These are phyloP conservation scores for Suhomyces taliae DNA, from an alignment of 1,139 yeast genomes.

Conservation along the genomic window DNA sequence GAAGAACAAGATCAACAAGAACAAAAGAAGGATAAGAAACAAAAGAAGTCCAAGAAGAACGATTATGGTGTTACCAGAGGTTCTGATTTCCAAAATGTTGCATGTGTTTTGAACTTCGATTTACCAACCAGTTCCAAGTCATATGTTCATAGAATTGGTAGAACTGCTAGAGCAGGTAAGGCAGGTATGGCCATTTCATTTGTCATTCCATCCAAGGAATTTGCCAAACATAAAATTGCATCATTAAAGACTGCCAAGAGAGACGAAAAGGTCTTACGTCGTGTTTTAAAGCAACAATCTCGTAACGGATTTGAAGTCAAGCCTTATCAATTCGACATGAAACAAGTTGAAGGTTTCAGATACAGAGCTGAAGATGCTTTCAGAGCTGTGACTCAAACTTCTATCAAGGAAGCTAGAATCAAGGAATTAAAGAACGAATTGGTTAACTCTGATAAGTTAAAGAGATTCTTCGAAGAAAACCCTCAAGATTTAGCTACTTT, in stretches of 20 bases:
- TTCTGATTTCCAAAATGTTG: constrained; percentile 93
- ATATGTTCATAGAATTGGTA: constrained; percentile 91
- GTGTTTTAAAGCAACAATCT: constrained; percentile 76
- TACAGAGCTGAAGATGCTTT: constrained; percentile 97
- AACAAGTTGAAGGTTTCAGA: constrained; percentile 92
- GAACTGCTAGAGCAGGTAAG: constrained; percentile 98
- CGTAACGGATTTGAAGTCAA: constrained; percentile 69
- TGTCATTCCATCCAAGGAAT: constrained; percentile 79
- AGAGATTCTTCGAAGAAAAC: constrained; percentile 94
- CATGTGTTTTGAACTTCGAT: constrained; percentile 95
- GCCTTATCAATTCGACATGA: constrained; percentile 90
- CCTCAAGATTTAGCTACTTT: constrained; percentile 91
- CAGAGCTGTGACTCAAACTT: constrained; percentile 86
- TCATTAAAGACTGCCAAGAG: constrained; percentile 66
- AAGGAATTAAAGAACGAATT: constrained; percentile 88
- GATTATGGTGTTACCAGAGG: constrained; percentile 92
- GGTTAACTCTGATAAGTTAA: constrained; percentile 83
- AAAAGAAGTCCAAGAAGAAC: constrained; percentile 17
- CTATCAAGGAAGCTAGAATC: constrained; percentile 91
- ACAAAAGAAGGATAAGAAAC: constrained; percentile 15
- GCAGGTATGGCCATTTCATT: constrained; percentile 94
- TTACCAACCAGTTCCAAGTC: constrained; percentile 87
- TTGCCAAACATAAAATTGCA: constrained; percentile 88
- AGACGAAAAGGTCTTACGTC: constrained; percentile 81
- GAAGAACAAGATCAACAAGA: constrained; percentile 3